Evolutionary conservation across 805 yeast species (phyloP), one percentile per base, ranked within the genome.

Genomic region (Wickerhamiella nectarea): DNA sequence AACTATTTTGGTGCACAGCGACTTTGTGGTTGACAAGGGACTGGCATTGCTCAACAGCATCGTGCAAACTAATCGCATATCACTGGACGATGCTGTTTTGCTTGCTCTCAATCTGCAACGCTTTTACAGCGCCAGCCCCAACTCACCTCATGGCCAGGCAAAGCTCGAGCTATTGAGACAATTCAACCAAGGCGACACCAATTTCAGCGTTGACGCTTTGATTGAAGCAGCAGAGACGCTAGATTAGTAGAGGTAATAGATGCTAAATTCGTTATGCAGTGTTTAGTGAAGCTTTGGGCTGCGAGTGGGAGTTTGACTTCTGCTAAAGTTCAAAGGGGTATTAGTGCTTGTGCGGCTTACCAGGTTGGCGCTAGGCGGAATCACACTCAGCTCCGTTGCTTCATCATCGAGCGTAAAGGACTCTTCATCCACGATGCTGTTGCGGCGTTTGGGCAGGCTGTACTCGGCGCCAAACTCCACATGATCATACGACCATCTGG

Each of bases 11-110:
- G 81, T 89, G 68, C 96, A 89, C 64, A 75, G 78, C 36, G 95
- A 91, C 45, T 63, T 89, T 41, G 65, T 58, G 6, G 61, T 55
- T 11, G 68, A 70, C 12, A 78, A 82, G 49, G 76, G 69, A 0
- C 46, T 83, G 1, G 83, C 83, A 0, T 65, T 91, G 51, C 82
- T 87, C 93, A 86, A 86, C 52, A 95, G 96, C 1, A 70, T 70
- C 28, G 76, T 86, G 3, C 64, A 68, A 40, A 87, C 84, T 43
- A 69, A 80, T 11, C 68, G 77, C 29, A 64, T 87, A n/a, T 61
- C 76, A 2, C 51, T 78, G 46, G 78, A 71, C 38, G 94, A 87
- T 50, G 80, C 94, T 1, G 94, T 84, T 50, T 60, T 87, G 42
- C 66, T 91, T 42, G 52, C 56, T 14, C 52, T 54, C 49, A 55